phyloP scores from a whole-genome alignment of 768 basidiomycete species.

The Amanita pseudoporphyria region DNA sequence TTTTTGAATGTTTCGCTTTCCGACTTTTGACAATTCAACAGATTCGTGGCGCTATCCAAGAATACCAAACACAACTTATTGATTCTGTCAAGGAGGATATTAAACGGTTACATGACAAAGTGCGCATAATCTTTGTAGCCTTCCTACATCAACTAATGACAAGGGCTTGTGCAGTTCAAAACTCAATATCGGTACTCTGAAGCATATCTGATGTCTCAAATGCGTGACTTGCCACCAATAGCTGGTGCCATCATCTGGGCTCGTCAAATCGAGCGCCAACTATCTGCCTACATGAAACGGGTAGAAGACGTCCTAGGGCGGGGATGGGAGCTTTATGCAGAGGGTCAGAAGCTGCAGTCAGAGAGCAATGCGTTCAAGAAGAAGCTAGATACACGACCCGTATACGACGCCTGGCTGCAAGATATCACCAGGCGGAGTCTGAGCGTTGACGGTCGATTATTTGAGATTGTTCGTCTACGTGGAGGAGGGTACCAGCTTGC shows the following conservation, averaged over 20 bases:
- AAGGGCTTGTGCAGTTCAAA: conserved; percentile 59
- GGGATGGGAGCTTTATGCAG: conserved; percentile 99
- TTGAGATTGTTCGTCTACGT: conserved; percentile 76
- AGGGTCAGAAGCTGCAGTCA: conserved; percentile 93
- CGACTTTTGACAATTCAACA: conserved; percentile 17
- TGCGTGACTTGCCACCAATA: conserved; percentile 97
- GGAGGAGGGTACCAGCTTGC: conserved; percentile 78
- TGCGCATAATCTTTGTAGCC: conserved; percentile 15
- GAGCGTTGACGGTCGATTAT: conserved; percentile 84
- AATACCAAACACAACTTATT: conserved; percentile 97
- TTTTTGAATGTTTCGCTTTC: neutral
- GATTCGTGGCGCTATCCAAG: conserved; percentile 98
- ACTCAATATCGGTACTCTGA: conserved; percentile 93
- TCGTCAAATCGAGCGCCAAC: conserved; percentile 94
- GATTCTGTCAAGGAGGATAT: conserved; percentile 99
- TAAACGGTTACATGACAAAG: conserved; percentile 89
- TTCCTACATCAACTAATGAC: neutral
- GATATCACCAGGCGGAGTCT: conserved; percentile 93
- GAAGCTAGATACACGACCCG: conserved; percentile 89
- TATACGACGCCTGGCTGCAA: conserved; percentile 94
- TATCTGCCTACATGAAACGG: conserved; percentile 95
- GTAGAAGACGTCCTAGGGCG: conserved; percentile 98
- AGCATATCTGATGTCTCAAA: conserved; percentile 96
- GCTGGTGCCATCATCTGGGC: conserved; percentile 99
- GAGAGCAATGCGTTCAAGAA: conserved; percentile 88